Conservation (phyloP, 176 grass and related monocot species). For the Ampelocalamus luodianensis region DNA sequence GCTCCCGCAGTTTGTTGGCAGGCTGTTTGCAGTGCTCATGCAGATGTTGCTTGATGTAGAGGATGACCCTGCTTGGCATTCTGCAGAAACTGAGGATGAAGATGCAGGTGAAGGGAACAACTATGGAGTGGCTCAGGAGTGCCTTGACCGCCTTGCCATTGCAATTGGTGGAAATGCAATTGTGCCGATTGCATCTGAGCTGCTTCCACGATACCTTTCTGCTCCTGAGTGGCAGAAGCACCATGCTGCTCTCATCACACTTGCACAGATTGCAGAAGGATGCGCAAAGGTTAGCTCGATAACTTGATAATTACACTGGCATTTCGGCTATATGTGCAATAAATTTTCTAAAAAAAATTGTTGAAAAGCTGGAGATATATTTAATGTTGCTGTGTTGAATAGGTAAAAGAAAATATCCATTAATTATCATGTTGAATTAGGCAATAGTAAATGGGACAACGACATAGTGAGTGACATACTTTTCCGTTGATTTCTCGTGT, state of each 20-base stretch:
- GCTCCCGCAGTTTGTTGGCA: constrained; percentile 89
- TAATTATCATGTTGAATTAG: not conserved
- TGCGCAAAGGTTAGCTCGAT: constrained; percentile 80
- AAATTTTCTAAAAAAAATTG: not conserved
- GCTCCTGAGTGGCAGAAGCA: constrained; percentile 97
- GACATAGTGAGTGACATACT: not conserved
- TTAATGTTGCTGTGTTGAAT: not conserved
- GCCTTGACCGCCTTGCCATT: constrained; percentile 87
- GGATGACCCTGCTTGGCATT: constrained; percentile 90
- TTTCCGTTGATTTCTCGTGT: not conserved
- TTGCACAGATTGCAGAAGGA: constrained; percentile 97
- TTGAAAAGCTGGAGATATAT: not conserved
- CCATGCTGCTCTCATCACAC: constrained; percentile 92
- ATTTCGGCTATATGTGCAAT: not conserved
- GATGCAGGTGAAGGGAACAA: constrained; percentile 90
- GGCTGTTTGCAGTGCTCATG: constrained; percentile 94
- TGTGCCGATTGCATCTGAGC: constrained; percentile 86
- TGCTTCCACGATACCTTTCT: constrained; percentile 76
- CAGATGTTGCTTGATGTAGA: constrained; percentile 96
- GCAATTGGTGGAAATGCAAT: constrained; percentile 91
- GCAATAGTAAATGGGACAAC: not conserved
- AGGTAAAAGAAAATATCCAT: not conserved
- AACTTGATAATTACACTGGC: not conserved
- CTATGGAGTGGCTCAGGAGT: constrained; percentile 95
- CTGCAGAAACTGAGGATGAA: constrained; percentile 83